Conservation (phyloP, 345 rosid species). For the Melaleuca alternifolia region DNA sequence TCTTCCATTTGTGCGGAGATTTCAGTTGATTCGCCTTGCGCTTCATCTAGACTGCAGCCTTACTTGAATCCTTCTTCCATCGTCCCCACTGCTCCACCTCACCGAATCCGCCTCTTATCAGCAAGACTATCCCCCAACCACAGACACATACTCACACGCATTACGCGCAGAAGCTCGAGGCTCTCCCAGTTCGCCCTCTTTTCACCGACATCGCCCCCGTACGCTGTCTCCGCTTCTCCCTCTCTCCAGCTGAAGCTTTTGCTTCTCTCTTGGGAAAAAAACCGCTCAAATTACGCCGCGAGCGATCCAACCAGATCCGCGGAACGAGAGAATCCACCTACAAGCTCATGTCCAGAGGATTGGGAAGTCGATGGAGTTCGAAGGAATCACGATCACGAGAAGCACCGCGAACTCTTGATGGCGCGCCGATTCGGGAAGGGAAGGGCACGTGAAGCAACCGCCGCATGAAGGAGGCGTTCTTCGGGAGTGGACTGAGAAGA, state of each 20-base stretch:
- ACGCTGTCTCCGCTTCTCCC: background rate
- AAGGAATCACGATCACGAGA: background rate
- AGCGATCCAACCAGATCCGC: background rate
- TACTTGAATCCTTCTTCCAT: conserved; percentile 1
- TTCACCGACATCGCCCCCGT: background rate
- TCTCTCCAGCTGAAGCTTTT: background rate
- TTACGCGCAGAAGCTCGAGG: background rate
- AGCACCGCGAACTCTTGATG: background rate
- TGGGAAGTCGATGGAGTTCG: background rate
- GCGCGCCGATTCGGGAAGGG: background rate
- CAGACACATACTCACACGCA: background rate
- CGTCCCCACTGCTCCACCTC: background rate
- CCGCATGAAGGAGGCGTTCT: background rate
- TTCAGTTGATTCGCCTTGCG: conserved; percentile 53
- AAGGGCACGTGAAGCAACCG: background rate
- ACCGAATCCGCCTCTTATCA: background rate
- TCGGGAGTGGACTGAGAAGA: background rate
- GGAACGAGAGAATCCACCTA: background rate
- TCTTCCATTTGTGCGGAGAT: conserved; percentile 56
- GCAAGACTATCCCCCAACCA: background rate
- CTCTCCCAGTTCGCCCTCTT: background rate
- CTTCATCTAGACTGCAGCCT: conserved; percentile 37
- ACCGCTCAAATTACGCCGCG: background rate
- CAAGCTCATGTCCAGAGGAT: background rate
- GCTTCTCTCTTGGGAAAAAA: no score